Evolutionary conservation across 768 basidiomycete species (phyloP).

Genomic region (Macrolepiota dolichaula): DNA sequence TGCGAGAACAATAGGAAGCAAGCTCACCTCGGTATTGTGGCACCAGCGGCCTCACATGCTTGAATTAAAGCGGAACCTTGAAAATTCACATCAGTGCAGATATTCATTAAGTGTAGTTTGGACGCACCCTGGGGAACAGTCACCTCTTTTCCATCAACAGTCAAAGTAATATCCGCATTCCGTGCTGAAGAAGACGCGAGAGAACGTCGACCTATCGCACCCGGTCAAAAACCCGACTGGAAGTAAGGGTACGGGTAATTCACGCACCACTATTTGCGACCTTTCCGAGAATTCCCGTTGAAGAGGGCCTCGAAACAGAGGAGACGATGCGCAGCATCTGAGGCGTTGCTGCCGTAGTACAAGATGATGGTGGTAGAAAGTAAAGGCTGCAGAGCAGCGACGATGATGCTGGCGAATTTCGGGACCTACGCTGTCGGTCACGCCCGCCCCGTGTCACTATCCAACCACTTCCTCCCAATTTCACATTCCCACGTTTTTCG

Average conservation of each 20-base stretch:
- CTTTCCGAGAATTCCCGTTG: constrained; percentile 70
- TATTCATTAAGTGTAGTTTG: not conserved
- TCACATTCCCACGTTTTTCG: constrained; percentile 35
- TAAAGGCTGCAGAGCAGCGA: constrained; percentile 28
- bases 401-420: constrained; percentile 25
- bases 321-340: constrained; percentile 70
- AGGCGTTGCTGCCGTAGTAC: constrained; percentile 18
- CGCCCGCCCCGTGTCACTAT: constrained; percentile 26
- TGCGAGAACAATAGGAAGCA: constrained; percentile 5
- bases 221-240: constrained; percentile 5
- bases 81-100: not conserved
- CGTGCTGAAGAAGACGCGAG: constrained; percentile 65
- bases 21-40: constrained; percentile 71
- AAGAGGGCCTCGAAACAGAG: constrained; percentile 53
- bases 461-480: constrained; percentile 42
- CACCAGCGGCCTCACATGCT: constrained; percentile 89
- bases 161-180: constrained; percentile 83
- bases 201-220: constrained; percentile 47
- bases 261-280: constrained; percentile 31
- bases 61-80: constrained; percentile 93
- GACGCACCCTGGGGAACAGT: constrained; percentile 90
- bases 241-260: not conserved
- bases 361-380: constrained; percentile 25
- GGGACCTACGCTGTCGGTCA: constrained; percentile 36
- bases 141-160: constrained; percentile 96